phyloP scores from a whole-genome alignment of 2,329 filamentous ascomycete genomes.

The Cercospora beticola region DNA sequence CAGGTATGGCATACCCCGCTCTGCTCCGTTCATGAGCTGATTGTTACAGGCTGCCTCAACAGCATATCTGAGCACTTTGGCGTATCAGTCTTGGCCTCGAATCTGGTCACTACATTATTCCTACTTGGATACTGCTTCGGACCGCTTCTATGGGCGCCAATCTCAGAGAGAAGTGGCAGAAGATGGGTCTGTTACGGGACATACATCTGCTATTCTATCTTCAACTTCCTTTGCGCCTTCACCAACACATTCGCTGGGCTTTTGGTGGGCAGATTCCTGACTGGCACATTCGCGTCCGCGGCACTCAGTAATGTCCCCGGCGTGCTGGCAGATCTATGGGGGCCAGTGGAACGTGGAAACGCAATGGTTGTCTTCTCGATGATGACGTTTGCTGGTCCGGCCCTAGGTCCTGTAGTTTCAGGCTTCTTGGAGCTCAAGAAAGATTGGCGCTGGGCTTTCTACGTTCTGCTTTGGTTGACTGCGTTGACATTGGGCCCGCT shows the following conservation, averaged over 20 bases:
- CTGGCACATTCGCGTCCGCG: slow-evolving; percentile 55
- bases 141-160: slow-evolving; percentile 62
- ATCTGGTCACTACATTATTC: slow-evolving; percentile 33
- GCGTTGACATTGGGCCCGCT: slow-evolving; percentile 38
- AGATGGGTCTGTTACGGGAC: slow-evolving; percentile 52
- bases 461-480: slow-evolving; percentile 44
- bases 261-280: slow-evolving; percentile 56
- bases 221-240: slow-evolving; percentile 57
- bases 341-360: slow-evolving; percentile 44
- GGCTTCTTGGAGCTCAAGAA: slow-evolving; percentile 59
- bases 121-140: slow-evolving; percentile 56
- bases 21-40: neutral
- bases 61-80: slow-evolving; percentile 48
- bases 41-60: slow-evolving; percentile 30
- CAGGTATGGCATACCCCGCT: slow-evolving; percentile 11
- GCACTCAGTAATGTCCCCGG: slow-evolving; percentile 46
- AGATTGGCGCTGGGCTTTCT: slow-evolving; percentile 45
- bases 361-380: slow-evolving; percentile 55
- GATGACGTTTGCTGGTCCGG: slow-evolving; percentile 48
- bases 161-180: slow-evolving; percentile 65
- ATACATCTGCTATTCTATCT: slow-evolving; percentile 44
- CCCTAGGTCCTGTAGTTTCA: slow-evolving; percentile 53
- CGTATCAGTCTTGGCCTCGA: slow-evolving; percentile 47
- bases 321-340: slow-evolving; percentile 50
- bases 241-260: slow-evolving; percentile 55